Percentiles rank a stretch among this genome's conserved stretches.
Evolutionary conservation across 169 alveolate genomes (phyloP).

Genomic region (Eimeria zaria): DNA sequence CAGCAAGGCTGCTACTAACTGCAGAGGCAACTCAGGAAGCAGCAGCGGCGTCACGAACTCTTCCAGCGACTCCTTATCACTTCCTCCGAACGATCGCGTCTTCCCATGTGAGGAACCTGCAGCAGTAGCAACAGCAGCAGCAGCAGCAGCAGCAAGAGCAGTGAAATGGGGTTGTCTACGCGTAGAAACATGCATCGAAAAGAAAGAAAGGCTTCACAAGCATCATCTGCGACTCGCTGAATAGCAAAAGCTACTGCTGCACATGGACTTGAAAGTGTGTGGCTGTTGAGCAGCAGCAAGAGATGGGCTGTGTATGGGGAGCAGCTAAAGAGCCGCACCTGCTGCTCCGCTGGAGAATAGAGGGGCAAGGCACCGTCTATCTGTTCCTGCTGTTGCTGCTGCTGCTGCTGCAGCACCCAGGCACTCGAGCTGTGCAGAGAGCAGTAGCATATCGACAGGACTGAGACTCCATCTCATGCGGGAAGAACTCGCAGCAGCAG

Average conservation of each 20-base stretch:
- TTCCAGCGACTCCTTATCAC: conserved; percentile 63
- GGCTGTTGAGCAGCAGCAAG: not conserved
- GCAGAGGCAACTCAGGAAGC: conserved; percentile 70
- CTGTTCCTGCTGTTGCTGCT: conserved; percentile 57
- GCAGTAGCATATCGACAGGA: conserved; percentile 40
- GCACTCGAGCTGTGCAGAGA: conserved; percentile 57
- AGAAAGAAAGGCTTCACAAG: not conserved
- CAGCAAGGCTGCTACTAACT: conserved; percentile 47
- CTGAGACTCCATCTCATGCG: conserved; percentile 24
- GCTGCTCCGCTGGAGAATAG: conserved; percentile 15
- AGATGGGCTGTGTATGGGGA: not conserved
- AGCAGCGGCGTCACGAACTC: conserved; percentile 65
- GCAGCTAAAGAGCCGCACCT: conserved; percentile 36
- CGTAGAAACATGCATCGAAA: not conserved
- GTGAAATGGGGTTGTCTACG: not conserved
- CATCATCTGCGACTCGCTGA: not conserved
- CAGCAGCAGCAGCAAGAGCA: conserved; percentile 29
- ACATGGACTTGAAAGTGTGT: not conserved
- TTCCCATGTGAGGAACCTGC: conserved; percentile 17
- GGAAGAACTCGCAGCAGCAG: conserved; percentile 21
- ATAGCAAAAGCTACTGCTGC: not conserved
- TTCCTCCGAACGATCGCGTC: not conserved
- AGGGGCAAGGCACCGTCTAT: conserved; percentile 6
- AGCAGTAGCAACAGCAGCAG: conserved; percentile 34
- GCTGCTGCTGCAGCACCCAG: conserved; percentile 62